Evolutionary conservation across 441 rosid species (phyloP), one percentile per base, ranked within the genome.

Genomic region (Adansonia gregorii): DNA sequence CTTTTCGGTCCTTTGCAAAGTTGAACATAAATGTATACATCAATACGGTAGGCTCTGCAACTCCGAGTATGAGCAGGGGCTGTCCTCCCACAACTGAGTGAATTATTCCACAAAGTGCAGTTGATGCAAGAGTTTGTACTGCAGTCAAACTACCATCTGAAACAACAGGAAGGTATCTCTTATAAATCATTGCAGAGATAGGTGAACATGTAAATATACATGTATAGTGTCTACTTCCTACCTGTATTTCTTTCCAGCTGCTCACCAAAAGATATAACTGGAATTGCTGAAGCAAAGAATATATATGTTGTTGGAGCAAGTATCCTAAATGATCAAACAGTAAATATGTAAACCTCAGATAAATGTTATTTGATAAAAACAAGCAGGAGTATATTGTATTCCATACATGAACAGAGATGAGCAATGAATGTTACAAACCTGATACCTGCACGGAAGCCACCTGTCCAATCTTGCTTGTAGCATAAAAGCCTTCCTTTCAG

Each of bases 1-100:
- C 93, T 71, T 89, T 87, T 68, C 88, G 84, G 79, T 90, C 96
- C 86, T 92, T 92, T 1, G 76, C 94, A 87, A 92, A 92, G 76
- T 87, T 76, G 82, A 83, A 92, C 96, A 92, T 90, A 82, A 91
- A 91, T 20, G 90, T 90, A 59, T 91, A 91, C 96, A 88, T 91
- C 86, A 91, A 80, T 41, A 92, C 94, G 3, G 96, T 92, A 73
- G 96, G 96, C 81, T 92, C 96, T 63, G 96, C 96, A 48, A 92
- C 96, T 66, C 96, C 95, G 0, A 91, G 91, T 51, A 91, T 90
- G 84, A 91, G 93, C 48, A 92, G 83, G 75, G 96, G 93, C 73
- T 90, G 96, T 54, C 96, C 94, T 63, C 96, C 96, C 75, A 89
- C 9, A 68, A 92, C 76, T 0, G 96, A 90, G 80, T 92, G 96